Conservation (phyloP, 768 basidiomycete genomes). For the Suillus cothurnatus region DNA sequence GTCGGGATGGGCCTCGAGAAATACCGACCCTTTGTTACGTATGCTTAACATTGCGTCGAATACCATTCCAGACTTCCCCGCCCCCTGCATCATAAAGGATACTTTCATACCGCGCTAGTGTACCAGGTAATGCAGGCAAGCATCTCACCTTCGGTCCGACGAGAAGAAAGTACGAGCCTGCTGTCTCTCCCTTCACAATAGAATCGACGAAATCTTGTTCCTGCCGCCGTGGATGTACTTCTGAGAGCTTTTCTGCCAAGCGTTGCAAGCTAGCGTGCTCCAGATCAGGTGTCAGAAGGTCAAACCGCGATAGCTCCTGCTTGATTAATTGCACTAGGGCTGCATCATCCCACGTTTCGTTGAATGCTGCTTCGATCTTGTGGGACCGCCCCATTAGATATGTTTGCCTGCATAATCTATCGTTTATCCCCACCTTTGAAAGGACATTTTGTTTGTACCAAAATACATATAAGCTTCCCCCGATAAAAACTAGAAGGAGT, state of each 20-base stretch:
- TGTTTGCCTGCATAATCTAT: not conserved
- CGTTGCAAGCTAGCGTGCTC: not conserved
- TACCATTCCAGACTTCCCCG: conserved; percentile 48
- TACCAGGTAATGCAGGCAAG: not conserved
- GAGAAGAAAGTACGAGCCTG: conserved; percentile 75
- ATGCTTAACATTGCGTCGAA: conserved; percentile 79
- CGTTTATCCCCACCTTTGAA: conserved; percentile 55
- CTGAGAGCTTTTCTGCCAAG: not conserved
- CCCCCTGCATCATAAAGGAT: conserved; percentile 47
- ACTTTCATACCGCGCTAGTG: conserved; percentile 8
- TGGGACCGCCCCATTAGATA: not conserved
- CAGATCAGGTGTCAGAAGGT: not conserved
- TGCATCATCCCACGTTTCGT: not conserved
- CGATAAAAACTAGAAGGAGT: conserved; percentile 54
- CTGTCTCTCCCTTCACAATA: conserved; percentile 70
- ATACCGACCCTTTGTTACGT: conserved; percentile 70
- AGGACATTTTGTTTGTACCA: conserved; percentile 88
- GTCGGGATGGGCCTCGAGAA: conserved; percentile 86
- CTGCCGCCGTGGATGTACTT: conserved; percentile 58
- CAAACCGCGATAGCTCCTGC: conserved; percentile 3
- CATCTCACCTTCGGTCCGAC: conserved; percentile 72
- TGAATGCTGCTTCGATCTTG: conserved; percentile 5
- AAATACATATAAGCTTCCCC: conserved; percentile 69
- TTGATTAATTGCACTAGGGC: not conserved
- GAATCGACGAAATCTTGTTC: conserved; percentile 79